Conservation (phyloP, 352 stramenopile genomes). For the Pythium scleroteichum region DNA sequence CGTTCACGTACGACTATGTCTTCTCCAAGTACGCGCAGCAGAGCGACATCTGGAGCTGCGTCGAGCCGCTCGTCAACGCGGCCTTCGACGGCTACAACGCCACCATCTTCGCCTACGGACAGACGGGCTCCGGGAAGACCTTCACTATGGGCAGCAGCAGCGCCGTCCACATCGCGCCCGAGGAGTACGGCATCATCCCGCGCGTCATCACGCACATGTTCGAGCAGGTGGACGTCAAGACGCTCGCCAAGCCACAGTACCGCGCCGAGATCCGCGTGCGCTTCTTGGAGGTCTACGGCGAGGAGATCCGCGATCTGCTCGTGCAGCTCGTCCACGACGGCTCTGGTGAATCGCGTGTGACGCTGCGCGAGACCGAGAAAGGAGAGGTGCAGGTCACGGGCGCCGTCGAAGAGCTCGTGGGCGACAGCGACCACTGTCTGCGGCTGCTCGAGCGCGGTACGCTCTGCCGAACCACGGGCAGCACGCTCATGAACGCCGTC, state of each 20-base stretch:
- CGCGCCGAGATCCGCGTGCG: constrained; percentile 66
- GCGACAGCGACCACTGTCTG: constrained; percentile 73
- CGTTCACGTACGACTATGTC: constrained; percentile 91
- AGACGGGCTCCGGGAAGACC: constrained; percentile 87
- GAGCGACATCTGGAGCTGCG: constrained; percentile 84
- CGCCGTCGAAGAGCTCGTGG: constrained; percentile 73
- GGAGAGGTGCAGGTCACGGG: constrained; percentile 83
- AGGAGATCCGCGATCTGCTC: constrained; percentile 90
- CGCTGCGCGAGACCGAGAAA: constrained; percentile 82
- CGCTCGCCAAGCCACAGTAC: constrained; percentile 57
- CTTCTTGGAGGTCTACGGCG: constrained; percentile 93
- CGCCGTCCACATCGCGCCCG: constrained; percentile 69
- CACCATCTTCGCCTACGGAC: constrained; percentile 89
- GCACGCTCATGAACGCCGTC: constrained; percentile 92
- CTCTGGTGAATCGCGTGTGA: constrained; percentile 65
- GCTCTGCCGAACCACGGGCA: constrained; percentile 79
- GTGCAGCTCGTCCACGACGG: constrained; percentile 63
- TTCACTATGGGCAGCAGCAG: constrained; percentile 90
- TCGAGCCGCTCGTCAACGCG: constrained; percentile 78
- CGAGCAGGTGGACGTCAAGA: constrained; percentile 69
- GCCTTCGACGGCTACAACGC: constrained; percentile 90
- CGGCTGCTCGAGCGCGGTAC: constrained; percentile 83
- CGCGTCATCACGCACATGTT: constrained; percentile 87
- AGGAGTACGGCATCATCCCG: constrained; percentile 89
- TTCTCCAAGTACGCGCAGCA: constrained; percentile 85